phyloP scores from a whole-genome alignment of 2,329 filamentous ascomycete species.

The Phaeophleospora eucalypticola region DNA sequence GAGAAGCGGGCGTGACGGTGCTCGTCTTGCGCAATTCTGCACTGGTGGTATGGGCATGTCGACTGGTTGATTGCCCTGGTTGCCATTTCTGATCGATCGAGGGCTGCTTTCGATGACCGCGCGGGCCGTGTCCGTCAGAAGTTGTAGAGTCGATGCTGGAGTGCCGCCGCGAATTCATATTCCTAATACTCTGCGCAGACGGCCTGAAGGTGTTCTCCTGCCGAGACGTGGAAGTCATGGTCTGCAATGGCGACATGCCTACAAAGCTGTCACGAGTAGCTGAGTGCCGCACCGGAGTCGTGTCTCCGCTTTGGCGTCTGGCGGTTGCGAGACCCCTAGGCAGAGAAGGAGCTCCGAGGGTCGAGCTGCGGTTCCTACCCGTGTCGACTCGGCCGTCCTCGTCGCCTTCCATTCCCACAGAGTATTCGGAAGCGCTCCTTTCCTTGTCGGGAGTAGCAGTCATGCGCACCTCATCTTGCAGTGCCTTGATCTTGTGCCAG shows the following conservation, averaged over 20 bases:
- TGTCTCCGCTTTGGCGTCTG: constrained; percentile 18
- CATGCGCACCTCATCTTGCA: constrained; percentile 80
- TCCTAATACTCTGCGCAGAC: constrained; percentile 35
- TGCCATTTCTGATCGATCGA: constrained; percentile 58
- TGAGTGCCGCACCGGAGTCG: constrained; percentile 7
- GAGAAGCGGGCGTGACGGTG: constrained; percentile 27
- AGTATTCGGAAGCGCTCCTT: constrained; percentile 39
- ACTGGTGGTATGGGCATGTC: constrained; percentile 23
- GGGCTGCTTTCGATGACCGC: constrained; percentile 51
- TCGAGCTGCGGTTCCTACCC: constrained; percentile 45
- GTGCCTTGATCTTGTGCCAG: constrained; percentile 90
- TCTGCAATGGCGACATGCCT: constrained; percentile 29
- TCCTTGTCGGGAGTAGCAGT: constrained; percentile 43
- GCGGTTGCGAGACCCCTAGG: constrained; percentile 18
- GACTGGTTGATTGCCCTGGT: constrained; percentile 22
- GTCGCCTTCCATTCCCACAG: constrained; percentile 34
- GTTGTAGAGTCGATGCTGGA: constrained; percentile 74
- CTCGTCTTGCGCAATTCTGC: constrained; percentile 32
- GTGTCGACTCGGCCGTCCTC: constrained; percentile 39
- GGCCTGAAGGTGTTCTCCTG: constrained; percentile 31
- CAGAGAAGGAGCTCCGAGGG: constrained; percentile 28
- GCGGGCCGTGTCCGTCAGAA: constrained; percentile 26
- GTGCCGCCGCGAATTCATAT: constrained; percentile 73
- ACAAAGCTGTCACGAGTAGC: constrained; percentile 26
- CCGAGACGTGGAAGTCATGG: constrained; percentile 31